Evolutionary conservation across 108 stramenopile genomes (phyloP), one percentile per base, ranked within the genome.

Genomic region (Fragilariopsis cylindrus): DNA sequence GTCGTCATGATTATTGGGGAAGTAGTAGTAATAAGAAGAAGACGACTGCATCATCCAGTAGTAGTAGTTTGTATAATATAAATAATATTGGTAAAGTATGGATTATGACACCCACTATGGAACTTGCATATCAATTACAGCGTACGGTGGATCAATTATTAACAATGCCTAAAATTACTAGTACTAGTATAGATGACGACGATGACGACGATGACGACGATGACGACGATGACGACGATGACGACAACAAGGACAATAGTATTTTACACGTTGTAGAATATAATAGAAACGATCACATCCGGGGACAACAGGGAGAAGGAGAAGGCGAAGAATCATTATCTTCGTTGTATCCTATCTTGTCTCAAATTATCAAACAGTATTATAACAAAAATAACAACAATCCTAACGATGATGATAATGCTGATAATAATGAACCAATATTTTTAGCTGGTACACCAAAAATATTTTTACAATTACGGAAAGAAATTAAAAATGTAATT

Each of bases 61-160:
- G 75, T 78, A 15, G 81, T 74, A 49, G 39, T 4, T 12, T 64
- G 12, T 30, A 30, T 30, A 30, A 30, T 30, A 30, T 30, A 30
- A 2, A 30, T 30, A 30, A 30, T 30, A 30, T 30, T 30, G 74
- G 65, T 13, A 58, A 16, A 3, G 76, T 87, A 7, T 73, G 86
- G 81, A 88, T 92, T 55, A 80, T 88, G 47, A 89, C 91, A 16
- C 91, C 91, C 3, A 92, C 87, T 9, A 72, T 84, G 49, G 88
- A 89, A 72, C 69, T 92, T 65, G 87, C 88, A 13, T 72, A 70
- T 60, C 91, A 92, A 58, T 76, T 92, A 13, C 87, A 88, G 58
- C 52, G 85, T 44, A 83, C 84, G 44, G 87, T 87, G 19, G 75
- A 86, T 77, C 64, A 74, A 11, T 62, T 88, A 64, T 86, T 83